phyloP scores from a whole-genome alignment of 306 rosid species.

The Prunus kanzakura region DNA sequence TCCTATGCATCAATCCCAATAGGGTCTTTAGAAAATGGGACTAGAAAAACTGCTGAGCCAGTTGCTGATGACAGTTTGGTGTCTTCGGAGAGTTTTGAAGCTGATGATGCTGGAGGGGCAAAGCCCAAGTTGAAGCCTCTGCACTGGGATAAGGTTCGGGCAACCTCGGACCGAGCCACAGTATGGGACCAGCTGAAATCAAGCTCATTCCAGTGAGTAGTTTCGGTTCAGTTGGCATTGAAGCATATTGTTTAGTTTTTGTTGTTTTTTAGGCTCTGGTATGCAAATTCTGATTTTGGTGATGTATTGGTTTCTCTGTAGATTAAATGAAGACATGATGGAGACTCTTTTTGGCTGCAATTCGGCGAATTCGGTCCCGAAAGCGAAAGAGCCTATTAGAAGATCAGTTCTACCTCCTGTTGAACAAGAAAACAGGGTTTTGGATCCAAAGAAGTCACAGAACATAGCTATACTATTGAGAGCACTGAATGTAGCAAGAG shows the following conservation, averaged over 20 bases:
- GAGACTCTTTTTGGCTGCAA: conserved; percentile 87
- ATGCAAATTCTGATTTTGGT: conserved; percentile 5
- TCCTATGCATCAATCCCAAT: conserved; percentile 34
- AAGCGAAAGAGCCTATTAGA: conserved; percentile 60
- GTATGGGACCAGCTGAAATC: conserved; percentile 99
- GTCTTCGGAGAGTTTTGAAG: conserved; percentile 53
- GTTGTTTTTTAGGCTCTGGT: no score
- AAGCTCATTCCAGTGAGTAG: conserved; percentile 91
- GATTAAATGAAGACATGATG: conserved; percentile 99
- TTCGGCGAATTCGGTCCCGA: conserved; percentile 43
- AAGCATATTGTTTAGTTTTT: no score
- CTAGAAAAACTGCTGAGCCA: conserved; percentile 23
- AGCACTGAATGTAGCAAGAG: conserved; percentile 89
- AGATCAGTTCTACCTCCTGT: conserved; percentile 70
- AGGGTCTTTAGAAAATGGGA: conserved; percentile 26
- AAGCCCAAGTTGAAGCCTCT: conserved; percentile 85
- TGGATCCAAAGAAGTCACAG: conserved; percentile 96
- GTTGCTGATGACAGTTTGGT: conserved; percentile 21
- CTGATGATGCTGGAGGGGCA: conserved; percentile 60
- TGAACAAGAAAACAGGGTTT: conserved; percentile 72
- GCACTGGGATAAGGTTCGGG: conserved; percentile 99
- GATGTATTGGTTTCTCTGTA: conserved; percentile 22
- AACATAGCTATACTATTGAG: conserved; percentile 89
- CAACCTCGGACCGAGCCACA: conserved; percentile 89
- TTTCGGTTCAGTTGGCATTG: conserved; percentile 37